Base-by-base conservation (phyloP, 139 green algal species). In the Ettlia oleoabundans region DNA sequence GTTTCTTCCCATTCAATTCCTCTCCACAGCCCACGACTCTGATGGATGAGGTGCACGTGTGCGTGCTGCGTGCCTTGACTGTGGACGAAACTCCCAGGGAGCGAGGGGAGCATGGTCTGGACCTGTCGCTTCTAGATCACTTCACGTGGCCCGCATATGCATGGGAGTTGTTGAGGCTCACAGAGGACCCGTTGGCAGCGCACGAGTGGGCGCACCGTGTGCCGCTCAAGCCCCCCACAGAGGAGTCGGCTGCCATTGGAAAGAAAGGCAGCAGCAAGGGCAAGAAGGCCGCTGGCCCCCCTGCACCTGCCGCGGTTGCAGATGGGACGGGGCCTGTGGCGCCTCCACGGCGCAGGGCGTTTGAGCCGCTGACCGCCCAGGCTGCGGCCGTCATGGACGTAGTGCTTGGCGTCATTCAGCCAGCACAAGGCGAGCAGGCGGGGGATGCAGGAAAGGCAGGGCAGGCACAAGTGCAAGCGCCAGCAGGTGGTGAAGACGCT, bases 131-230 rank as follows among this genome's bases (percentile, higher is more conserved):
- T 43, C 85, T 95, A 77, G 89, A 94, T 69, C 42, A 82, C 64
- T 73, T 94, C 41, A 96, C 91, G 13, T 97, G 93, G 93, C 92
- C 93, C 3, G 86, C 90, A 62, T 96, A 86, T 63, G 78, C 92
- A 37, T 96, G 89, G 91, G 91, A 96, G 77, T 94, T 83, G 77
- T 85, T 96, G 35, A 67, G 87, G 55, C 72, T 91, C 30, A 76
- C 76, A 4, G 76, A 77, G 0, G 81, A 92, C 68, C 80, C 66
- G 13, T 51, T 85, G 22, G 65, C 40, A 24, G 19, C 52, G 42
- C 43, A 85, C 13, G 76, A 82, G 58, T 85, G 82, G 75, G 35
- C 37, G 21, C 79, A 85, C 55, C 41, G 78, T 9, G 13, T 78
- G 51, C n/a, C 41, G 22, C 18, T 41, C 41, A 26, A 65, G 38